Conservation (phyloP, 768 basidiomycete species). For the Coprinopsis marcescibilis region DNA sequence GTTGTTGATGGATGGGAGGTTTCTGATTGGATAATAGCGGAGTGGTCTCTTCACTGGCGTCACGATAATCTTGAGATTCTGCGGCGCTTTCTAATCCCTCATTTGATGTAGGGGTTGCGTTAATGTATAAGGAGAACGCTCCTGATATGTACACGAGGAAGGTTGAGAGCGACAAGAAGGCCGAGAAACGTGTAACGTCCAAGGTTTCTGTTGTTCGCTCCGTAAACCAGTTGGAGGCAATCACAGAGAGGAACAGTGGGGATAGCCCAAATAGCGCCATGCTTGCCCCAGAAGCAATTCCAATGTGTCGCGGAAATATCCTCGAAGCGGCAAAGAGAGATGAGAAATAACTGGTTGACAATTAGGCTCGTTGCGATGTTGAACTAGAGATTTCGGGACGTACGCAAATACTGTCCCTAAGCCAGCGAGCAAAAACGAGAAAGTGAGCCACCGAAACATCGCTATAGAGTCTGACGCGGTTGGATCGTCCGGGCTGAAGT, state of each 20-base stretch:
- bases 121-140: constrained; percentile 33
- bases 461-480: constrained; percentile 40
- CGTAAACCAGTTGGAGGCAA: constrained; percentile 62
- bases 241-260: constrained; percentile 61
- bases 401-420: constrained; percentile 71
- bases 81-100: constrained; percentile 4
- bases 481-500: constrained; percentile 35
- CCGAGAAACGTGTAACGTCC: constrained; percentile 43
- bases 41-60: constrained; percentile 28
- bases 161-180: constrained; percentile 51
- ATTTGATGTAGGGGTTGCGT: constrained; percentile 5
- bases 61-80: background rate
- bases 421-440: constrained; percentile 59
- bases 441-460: constrained; percentile 34
- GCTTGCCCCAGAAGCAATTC: constrained; percentile 58
- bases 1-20: constrained; percentile 7
- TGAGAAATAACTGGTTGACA: constrained; percentile 51
- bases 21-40: constrained; percentile 16
- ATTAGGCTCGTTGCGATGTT: background rate
- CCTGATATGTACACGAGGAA: constrained; percentile 51
- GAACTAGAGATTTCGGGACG: constrained; percentile 20
- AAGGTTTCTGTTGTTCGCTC: constrained; percentile 35
- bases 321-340: constrained; percentile 71
- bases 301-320: constrained; percentile 59
- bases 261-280: constrained; percentile 80